Base-by-base conservation (phyloP, 1,284 basidiomycete genomes). In the Prillingera fragicola region DNA sequence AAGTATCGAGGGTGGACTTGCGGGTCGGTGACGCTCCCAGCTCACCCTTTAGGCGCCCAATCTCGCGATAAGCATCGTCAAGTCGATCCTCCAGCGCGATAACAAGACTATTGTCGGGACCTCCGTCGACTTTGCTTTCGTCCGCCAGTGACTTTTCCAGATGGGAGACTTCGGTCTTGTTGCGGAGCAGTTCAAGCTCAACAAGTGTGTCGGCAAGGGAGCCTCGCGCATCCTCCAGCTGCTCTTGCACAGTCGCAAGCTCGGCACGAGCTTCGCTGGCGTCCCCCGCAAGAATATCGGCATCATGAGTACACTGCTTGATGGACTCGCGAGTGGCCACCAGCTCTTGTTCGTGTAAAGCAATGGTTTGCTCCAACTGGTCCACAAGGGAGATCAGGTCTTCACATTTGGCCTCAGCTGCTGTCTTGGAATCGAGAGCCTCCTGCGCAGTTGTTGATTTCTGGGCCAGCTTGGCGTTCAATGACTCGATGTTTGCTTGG, bases 21-120 rank as follows among this genome's bases (percentile, higher is more conserved):
- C 57, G 60, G 33, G 59, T 57, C 1, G 66, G 67, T 0, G 59
- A 47, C 2, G 57, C 51, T 0, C 45, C 76, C 19, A 90, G 73
- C 36, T 85, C 67, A 1, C 80, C 76, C 38, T 79, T 80, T 34
- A 94, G 73, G 15, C 80, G 77, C 0, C 82, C 84, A 46, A 90
- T 85, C 64, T 91, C 87, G 57, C 75, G 80, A 61, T 87, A 78
- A 0, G 89, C 88, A 2, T 81, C 78, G 50, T 87, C 84, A 19
- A 92, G 77, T 52, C 90, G 84, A 6, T 76, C 75, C 63, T 91
- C 85, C 32, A 92, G 73, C 0, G 60, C 57, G 4, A 49, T 36
- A 31, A 70, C 53, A n/a, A 65, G 13, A 17, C 31, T 33, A 8
- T 27, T n/a, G 19, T n/a, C 18, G 3, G 29, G n/a, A 31, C 18